These are phyloP conservation scores for Porphyrellus cyaneotinctus DNA, from an alignment of 768 basidiomycete genomes.

Conservation along the genomic window DNA sequence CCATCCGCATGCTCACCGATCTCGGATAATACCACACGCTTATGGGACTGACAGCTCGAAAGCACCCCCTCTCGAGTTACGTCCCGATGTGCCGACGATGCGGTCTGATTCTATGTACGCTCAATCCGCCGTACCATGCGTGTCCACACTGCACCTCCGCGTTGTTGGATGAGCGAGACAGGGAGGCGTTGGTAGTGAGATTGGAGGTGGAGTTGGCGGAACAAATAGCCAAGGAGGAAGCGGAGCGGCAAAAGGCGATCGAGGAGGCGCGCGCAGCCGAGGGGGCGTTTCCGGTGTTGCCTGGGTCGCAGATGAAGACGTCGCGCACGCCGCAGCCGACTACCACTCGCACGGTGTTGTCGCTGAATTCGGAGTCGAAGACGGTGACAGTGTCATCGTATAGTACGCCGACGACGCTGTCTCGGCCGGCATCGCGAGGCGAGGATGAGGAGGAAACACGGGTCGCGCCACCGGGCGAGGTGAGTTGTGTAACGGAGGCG, in stretches of 20 bases:
- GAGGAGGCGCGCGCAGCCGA: conserved; percentile 47
- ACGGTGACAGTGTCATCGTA: conserved; percentile 54
- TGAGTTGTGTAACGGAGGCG: conserved; percentile 31
- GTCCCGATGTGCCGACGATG: conserved; percentile 53
- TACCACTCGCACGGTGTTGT: conserved; percentile 54
- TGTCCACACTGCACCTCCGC: conserved; percentile 51
- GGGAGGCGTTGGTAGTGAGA: conserved; percentile 36
- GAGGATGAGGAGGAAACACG: conserved; percentile 38
- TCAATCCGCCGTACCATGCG: conserved; percentile 50
- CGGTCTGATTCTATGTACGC: conserved; percentile 57
- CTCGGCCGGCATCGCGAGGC: conserved; percentile 35
- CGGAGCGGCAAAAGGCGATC: conserved; percentile 41
- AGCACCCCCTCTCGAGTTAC: conserved; percentile 55
- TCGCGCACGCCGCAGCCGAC: conserved; percentile 22
- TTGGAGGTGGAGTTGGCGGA: conserved; percentile 43
- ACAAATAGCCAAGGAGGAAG: conserved; percentile 45
- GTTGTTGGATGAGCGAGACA: conserved; percentile 35
- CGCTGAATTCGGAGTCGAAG: conserved; percentile 50
- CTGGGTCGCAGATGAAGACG: conserved; percentile 11
- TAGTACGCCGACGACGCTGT: conserved; percentile 29
- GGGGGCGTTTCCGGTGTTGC: conserved; percentile 61
- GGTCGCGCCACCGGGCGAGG: conserved; percentile 37
- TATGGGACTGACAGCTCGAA: conserved; percentile 41
- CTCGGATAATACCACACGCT: background rate
- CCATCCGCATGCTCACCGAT: background rate